Conservation (phyloP, 1,139 yeast genomes). For the Taphrina populina region DNA sequence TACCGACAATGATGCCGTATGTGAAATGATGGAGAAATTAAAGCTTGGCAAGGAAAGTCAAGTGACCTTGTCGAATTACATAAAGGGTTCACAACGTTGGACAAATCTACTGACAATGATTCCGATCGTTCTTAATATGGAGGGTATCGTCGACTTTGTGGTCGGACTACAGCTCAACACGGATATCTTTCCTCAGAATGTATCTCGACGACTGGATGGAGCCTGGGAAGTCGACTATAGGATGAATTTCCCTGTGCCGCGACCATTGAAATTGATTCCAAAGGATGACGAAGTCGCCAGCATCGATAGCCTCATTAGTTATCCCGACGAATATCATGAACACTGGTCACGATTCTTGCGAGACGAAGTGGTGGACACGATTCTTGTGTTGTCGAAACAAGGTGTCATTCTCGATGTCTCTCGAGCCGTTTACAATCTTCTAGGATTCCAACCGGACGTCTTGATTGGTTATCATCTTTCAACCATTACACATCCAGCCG, state of each 20-base stretch:
- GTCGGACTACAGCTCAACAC: constrained; percentile 21
- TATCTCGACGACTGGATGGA: constrained; percentile 3
- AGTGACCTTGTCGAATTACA: constrained; percentile 36
- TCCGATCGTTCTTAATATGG: constrained; percentile 35
- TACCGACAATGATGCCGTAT: constrained; percentile 36
- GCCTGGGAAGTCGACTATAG: constrained; percentile 18
- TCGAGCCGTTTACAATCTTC: constrained; percentile 9
- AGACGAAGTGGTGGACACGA: constrained; percentile 30
- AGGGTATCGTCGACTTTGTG: constrained; percentile 15
- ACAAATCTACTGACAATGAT: constrained; percentile 36
- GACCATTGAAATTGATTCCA: background rate
- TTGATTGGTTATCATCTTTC: constrained; percentile 29
- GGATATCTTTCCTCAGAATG: constrained; percentile 8
- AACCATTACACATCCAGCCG: constrained; percentile 34
- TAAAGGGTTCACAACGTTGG: constrained; percentile 35
- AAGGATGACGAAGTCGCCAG: background rate
- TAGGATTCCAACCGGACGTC: constrained; percentile 35
- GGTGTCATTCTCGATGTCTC: constrained; percentile 34
- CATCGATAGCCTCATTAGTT: background rate
- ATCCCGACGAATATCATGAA: background rate
- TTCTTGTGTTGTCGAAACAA: constrained; percentile 34
- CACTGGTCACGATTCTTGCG: constrained; percentile 20
- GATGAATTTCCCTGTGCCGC: background rate
- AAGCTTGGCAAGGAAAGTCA: constrained; percentile 35
- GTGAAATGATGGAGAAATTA: constrained; percentile 22